phyloP scores from a whole-genome alignment of 1,139 yeast genomes.

The Yamadazyma taylorii region DNA sequence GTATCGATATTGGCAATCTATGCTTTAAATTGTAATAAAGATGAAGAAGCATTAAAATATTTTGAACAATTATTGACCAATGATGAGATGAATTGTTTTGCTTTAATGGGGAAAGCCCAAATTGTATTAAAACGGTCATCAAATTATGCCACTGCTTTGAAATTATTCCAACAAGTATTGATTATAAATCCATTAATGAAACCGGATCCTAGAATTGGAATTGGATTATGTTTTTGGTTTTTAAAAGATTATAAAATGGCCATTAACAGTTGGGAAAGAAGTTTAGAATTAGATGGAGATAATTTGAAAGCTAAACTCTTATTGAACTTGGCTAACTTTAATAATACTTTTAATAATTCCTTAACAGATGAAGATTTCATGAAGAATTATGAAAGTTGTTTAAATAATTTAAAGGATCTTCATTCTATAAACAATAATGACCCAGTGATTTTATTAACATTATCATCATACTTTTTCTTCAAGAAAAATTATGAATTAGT shows the following conservation, averaged over 20 bases:
- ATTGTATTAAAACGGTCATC: slow-evolving; percentile 64
- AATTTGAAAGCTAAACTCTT: slow-evolving; percentile 66
- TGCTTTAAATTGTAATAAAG: slow-evolving; percentile 46
- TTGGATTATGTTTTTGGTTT: slow-evolving; percentile 93
- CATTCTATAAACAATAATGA: slow-evolving; percentile 25
- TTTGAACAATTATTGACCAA: slow-evolving; percentile 24
- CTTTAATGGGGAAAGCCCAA: slow-evolving; percentile 84
- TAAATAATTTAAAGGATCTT: slow-evolving; percentile 32
- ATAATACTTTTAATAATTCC: slow-evolving; percentile 58
- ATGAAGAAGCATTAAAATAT: slow-evolving; percentile 66
- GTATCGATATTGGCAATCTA: slow-evolving; percentile 62
- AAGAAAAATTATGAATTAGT: slow-evolving; percentile 60
- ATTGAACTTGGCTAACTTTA: slow-evolving; percentile 67
- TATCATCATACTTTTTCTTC: slow-evolving; percentile 58
- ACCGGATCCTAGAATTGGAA: slow-evolving; percentile 95
- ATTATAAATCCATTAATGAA: slow-evolving; percentile 70
- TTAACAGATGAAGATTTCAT: slow-evolving; percentile 60
- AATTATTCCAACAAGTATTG: slow-evolving; percentile 79
- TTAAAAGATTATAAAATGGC: slow-evolving; percentile 81
- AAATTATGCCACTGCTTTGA: slow-evolving; percentile 73
- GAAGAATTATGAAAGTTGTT: slow-evolving; percentile 47
- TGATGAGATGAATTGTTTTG: slow-evolving; percentile 58
- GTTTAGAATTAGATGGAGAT: slow-evolving; percentile 63
- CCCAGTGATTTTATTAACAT: slow-evolving; percentile 46
- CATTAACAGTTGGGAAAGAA: slow-evolving; percentile 76